Evolutionary conservation across 305 asterid species (phyloP), one percentile per base, ranked within the genome.

Genomic region (Fraxinus paxiana): DNA sequence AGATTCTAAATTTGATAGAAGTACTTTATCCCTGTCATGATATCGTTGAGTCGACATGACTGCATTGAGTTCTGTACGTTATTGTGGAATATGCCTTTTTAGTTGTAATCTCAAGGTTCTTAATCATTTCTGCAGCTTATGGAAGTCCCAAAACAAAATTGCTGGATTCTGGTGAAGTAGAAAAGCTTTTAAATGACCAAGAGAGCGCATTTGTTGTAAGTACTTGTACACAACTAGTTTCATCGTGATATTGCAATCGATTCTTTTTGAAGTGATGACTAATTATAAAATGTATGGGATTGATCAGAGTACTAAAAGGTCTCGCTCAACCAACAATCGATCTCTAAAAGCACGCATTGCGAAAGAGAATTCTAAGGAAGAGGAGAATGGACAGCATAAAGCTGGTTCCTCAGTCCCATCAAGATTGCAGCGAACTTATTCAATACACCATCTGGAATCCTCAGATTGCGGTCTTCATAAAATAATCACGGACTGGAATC

Each of bases 401-500:
- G 31, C 86, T 82, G 85, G 82, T n/a, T 37, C 51, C 74, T 75
- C 84, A 72, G 2, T 85, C 18, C 82, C 81, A 35, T 24, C 91
- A 4, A 85, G 75, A 77, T 76, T 91, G 86, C 87, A 88, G 73
- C 81, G 93, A 17, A 92, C 90, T 78, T 85, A 88, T 63, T 92
- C 96, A 63, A 82, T 90, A 46, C 96, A 91, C 88, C 97, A 92
- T 85, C 83, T 88, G 10, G 90, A 90, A 65, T 84, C 88, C 34
- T 79, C 84, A 22, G 88, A 88, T 30, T 85, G 67, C 69, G 82
- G 82, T 22, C 75, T 80, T n/a, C 80, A 79, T 33, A 88, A 85
- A 84, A 71, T 82, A 76, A 70, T 85, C 82, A 85, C 65, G 13
- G 88, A 89, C 69, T 82, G 84, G 89, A 87, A 86, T 26, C 82